Percentiles rank a stretch among this genome's conserved stretches.
Evolutionary conservation across 2,329 filamentous ascomycete genomes (phyloP).

Genomic region (Alternaria incomplexa): DNA sequence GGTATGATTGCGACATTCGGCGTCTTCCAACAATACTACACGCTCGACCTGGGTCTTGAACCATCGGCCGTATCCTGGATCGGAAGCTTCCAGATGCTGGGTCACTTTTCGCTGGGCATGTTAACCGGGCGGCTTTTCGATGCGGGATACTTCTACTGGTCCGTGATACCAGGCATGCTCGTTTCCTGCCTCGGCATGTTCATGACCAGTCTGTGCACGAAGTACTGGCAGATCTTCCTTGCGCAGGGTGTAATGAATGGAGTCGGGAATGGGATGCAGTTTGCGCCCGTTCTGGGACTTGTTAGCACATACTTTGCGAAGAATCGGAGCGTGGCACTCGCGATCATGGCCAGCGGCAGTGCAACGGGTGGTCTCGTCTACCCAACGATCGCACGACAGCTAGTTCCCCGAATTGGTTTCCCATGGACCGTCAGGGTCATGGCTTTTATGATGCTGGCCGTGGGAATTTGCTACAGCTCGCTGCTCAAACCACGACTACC

Average conservation of each 20-base stretch:
- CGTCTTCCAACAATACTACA: slow-evolving; percentile 48
- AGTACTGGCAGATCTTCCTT: slow-evolving; percentile 57
- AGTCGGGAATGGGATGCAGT: slow-evolving; percentile 45
- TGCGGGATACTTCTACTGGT: slow-evolving; percentile 58
- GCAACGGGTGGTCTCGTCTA: slow-evolving; percentile 69
- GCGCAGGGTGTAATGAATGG: slow-evolving; percentile 45
- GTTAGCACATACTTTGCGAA: slow-evolving; percentile 63
- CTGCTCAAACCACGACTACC: slow-evolving; percentile 52
- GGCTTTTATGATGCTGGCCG: slow-evolving; percentile 64
- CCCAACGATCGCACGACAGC: slow-evolving; percentile 60
- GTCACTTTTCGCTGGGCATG: slow-evolving; percentile 59
- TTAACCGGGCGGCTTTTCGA: slow-evolving; percentile 60
- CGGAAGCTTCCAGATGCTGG: slow-evolving; percentile 58
- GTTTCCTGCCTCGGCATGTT: slow-evolving; percentile 58
- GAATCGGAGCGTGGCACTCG: slow-evolving; percentile 66
- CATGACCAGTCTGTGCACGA: slow-evolving; percentile 57
- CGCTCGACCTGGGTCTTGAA: slow-evolving; percentile 30
- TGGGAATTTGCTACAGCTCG: slow-evolving; percentile 42
- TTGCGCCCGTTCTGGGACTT: slow-evolving; percentile 39
- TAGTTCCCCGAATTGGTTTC: slow-evolving; percentile 67
- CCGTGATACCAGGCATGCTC: slow-evolving; percentile 51
- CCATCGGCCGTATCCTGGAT: slow-evolving; percentile 60
- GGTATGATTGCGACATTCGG: slow-evolving; percentile 47
- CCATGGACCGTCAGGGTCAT: slow-evolving; percentile 69
- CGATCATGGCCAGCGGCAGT: slow-evolving; percentile 65